Evolutionary conservation across 331 rosid species (phyloP), one percentile per base, ranked within the genome.

Genomic region (Cydonia oblonga): DNA sequence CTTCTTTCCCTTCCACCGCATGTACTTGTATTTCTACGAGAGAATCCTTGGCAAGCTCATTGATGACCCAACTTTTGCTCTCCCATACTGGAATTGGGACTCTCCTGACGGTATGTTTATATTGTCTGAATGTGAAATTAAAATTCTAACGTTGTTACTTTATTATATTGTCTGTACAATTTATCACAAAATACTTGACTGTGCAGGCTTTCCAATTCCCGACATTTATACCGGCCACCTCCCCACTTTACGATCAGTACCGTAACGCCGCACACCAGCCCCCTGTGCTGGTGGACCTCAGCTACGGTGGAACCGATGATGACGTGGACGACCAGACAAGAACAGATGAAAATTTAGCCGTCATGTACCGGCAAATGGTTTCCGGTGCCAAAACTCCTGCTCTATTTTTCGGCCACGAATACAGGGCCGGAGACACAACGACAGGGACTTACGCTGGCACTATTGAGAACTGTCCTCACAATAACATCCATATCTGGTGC

Each of bases 71-170:
- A 85, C 75, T 7, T 89, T 92, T 40, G 81, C 93, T 1, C 3
- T 92, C 1, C 96, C 97, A 0, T 92, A 74, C 72, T 92, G 97
- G 97, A 92, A 92, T 26, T 92, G 86, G 74, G 97, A 92, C 52
- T 49, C 89, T 49, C 87, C 88, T 0, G 13, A 4, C 0, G 49
- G 49, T 42, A 42, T 42, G 49, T 42, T 42, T 42, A 42, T 11
- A 11, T 40, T 11, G 46, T 40, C 46, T 29, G 32, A 1, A 29
- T 29, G 10, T 35, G 42, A 35, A 35, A 2, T 35, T 35, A 33
- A 35, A 38, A 38, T 38, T 10, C 14, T 42, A 12, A 42, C 13
- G 49, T 42, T 42, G 16, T 42, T 42, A 42, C 49, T 42, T 12
- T 42, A 42, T 12, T 42, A 29, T 42, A 29, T 29, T 29, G 32